These are phyloP conservation scores for Fomitopsis pulvina DNA, from an alignment of 768 basidiomycete genomes.

Conservation along the genomic window DNA sequence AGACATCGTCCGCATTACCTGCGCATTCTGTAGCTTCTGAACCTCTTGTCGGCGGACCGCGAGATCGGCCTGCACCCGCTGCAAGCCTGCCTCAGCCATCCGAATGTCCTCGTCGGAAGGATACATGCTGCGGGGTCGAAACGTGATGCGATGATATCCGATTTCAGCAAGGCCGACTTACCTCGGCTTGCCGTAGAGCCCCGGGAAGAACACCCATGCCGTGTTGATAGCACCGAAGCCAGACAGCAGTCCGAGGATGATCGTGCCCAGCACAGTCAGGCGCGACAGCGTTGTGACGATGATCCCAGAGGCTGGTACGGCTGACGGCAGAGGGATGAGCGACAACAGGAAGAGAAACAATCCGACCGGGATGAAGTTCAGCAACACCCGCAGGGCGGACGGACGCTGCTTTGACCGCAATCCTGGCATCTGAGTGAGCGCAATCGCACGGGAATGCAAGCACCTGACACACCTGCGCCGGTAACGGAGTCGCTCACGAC, in stretches of 20 bases:
- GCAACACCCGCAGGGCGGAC: slow-evolving; percentile 25
- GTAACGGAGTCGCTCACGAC: slow-evolving; percentile 36
- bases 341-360: slow-evolving; percentile 46
- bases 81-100: slow-evolving; percentile 50
- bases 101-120: slow-evolving; percentile 49
- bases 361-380: slow-evolving; percentile 44
- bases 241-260: slow-evolving; percentile 73
- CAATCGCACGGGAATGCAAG: neutral
- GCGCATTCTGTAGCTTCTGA: slow-evolving; percentile 22
- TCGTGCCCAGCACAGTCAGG: slow-evolving; percentile 68
- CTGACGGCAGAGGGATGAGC: slow-evolving; percentile 58
- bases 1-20: no score
- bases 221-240: slow-evolving; percentile 73
- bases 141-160: neutral
- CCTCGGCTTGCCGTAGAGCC: slow-evolving; percentile 25
- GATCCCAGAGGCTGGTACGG: slow-evolving; percentile 31
- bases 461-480: slow-evolving; percentile 5
- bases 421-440: slow-evolving; percentile 2
- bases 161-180: slow-evolving; percentile 2
- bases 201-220: slow-evolving; percentile 54
- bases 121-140: slow-evolving; percentile 3
- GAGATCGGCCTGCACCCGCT: slow-evolving; percentile 56
- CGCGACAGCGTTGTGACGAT: slow-evolving; percentile 46
- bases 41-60: slow-evolving; percentile 30
- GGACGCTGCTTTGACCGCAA: slow-evolving; percentile 23